Percentiles rank a stretch among this genome's conserved stretches.
These are phyloP conservation scores for Hyaloscypha hepaticicola DNA, from an alignment of 495 filamentous ascomycete species.

Conservation along the genomic window DNA sequence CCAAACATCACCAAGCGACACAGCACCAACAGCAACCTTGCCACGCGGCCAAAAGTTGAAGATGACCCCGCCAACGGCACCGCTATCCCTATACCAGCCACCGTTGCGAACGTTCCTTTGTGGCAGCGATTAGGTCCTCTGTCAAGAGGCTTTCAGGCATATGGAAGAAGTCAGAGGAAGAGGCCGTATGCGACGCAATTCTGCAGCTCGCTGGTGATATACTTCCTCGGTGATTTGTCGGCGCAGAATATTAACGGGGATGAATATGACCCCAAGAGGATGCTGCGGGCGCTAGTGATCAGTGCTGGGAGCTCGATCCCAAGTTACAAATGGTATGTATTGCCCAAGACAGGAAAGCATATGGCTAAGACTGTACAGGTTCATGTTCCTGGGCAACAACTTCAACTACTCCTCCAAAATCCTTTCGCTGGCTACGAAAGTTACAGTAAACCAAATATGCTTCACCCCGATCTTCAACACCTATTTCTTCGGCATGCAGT, in stretches of 20 bases:
- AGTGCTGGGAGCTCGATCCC: conserved; percentile 72
- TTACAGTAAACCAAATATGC: conserved; percentile 73
- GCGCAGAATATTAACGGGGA: conserved; percentile 65
- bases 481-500: conserved; percentile 90
- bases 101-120: conserved; percentile 45
- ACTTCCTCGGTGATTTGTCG: conserved; percentile 74
- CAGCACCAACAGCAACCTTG: conserved; percentile 9
- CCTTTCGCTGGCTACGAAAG: conserved; percentile 70
- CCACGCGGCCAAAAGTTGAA: conserved; percentile 5
- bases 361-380: conserved; percentile 47
- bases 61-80: conserved; percentile 28
- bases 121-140: conserved; percentile 57
- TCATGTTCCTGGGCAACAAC: conserved; percentile 72
- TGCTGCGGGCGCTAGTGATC: conserved; percentile 68
- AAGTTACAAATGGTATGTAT: conserved; percentile 70
- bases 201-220: conserved; percentile 71
- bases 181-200: conserved; percentile 79
- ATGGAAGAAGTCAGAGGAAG: conserved; percentile 65
- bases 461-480: conserved; percentile 89
- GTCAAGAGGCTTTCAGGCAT: conserved; percentile 63
- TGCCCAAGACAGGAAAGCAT: background rate
- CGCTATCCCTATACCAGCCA: conserved; percentile 44
- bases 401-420: conserved; percentile 79
- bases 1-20: conserved; percentile 16
- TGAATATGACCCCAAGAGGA: conserved; percentile 69